Evolutionary conservation across 176 grass and related monocot genomes (phyloP).

Genomic region (Ananas comosus): DNA sequence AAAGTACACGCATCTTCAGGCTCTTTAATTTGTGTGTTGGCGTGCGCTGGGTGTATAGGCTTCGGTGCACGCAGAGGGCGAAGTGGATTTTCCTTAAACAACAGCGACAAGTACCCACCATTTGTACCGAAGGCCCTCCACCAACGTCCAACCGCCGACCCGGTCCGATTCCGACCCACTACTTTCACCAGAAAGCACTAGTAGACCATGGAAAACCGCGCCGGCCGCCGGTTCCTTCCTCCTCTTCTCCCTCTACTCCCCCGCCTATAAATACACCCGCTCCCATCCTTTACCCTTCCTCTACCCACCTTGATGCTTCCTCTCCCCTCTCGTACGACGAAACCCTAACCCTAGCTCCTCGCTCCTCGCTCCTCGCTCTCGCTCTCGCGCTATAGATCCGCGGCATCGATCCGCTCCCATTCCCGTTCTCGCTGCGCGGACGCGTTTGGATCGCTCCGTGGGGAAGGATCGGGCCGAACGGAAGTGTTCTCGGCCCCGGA

Average conservation of each 20-base stretch:
- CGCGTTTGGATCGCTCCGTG: too few species aligned
- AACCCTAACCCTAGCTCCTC: not conserved
- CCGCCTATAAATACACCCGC: not conserved
- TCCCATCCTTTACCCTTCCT: not conserved
- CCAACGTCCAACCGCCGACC: slow-evolving; percentile 13
- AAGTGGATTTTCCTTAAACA: too few species aligned
- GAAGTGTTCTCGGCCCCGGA: too few species aligned
- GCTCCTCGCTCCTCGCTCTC: not conserved
- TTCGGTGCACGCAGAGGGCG: too few species aligned
- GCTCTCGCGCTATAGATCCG: not conserved
- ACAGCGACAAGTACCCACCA: too few species aligned
- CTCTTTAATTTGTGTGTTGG: too few species aligned
- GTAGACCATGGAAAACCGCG: not conserved
- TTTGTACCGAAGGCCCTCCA: too few species aligned
- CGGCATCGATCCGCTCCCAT: not conserved
- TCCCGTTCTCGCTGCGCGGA: not conserved
- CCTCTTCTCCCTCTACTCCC: not conserved
- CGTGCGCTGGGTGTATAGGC: too few species aligned
- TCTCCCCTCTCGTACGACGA: not conserved
- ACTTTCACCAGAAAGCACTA: not conserved
- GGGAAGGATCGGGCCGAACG: too few species aligned
- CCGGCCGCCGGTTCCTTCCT: slow-evolving; percentile 11
- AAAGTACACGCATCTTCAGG: too few species aligned
- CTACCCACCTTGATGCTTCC: not conserved
- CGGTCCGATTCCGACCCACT: slow-evolving; percentile 4